Base-by-base conservation (phyloP, 2,329 filamentous ascomycete genomes). In the Fusarium veterinarium region DNA sequence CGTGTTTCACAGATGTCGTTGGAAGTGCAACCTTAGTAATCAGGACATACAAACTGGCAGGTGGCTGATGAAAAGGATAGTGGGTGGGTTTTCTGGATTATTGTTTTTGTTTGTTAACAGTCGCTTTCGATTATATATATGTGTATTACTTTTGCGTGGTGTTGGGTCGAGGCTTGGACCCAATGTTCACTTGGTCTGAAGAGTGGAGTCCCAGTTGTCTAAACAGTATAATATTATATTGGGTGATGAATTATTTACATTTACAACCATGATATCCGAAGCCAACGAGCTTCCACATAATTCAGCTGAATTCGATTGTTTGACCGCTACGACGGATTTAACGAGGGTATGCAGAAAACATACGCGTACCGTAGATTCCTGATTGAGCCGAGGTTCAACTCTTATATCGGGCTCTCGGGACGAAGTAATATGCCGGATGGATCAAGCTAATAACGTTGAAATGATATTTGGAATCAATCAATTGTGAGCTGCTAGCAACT, bases 361-460 rank as follows among this genome's bases (percentile, higher is more conserved):
- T 35, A 42, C 14, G 13, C 30, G 46, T 31, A 49, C 38, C 16
- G 17, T 28, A 23, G 19, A 67, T 19, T 11, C 33, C 33, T n/a
- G 19, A 16, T 5, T 17, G 38, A 42, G 41, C 64, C 55, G 64
- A 67, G 63, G 63, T 37, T 53, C 11, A 31, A 23, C 30, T 49
- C 8, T 49, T 42, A 25, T 38, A 31, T 5, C 53, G 63, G 64
- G 53, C 41, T 60, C 53, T 67, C 63, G 46, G 64, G 40, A 25
- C 28, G 13, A 42, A 42, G 45, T 20, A 48, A 48, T n/a, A 46
- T 25, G 42, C 64, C 46, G 63, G 38, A 45, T 40, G 28, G 42
- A 58, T 44, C 40, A 17, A 49, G 31, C 37, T 33, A 20, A 33
- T 33, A 20, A 33, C n/a, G 4, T 16, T n/a, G 25, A 46, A 4